phyloP scores from a whole-genome alignment of 768 basidiomycete genomes.

The Leccinellum luteum region DNA sequence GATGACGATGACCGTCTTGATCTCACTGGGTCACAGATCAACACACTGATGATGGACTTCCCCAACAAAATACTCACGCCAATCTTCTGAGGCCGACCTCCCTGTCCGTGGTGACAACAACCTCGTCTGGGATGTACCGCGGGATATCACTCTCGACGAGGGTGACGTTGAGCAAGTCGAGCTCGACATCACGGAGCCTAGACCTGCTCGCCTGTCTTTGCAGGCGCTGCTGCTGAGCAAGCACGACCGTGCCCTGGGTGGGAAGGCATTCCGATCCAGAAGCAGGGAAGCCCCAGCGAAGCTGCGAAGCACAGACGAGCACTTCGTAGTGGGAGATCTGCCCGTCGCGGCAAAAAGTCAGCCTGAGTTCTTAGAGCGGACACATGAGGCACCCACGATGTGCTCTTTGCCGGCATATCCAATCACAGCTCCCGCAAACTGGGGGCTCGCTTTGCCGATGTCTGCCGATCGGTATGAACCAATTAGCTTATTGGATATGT shows the following conservation, averaged over 20 bases:
- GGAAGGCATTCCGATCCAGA: slow-evolving; percentile 10
- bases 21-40: slow-evolving; percentile 26
- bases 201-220: not conserved
- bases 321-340: slow-evolving; percentile 35
- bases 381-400: slow-evolving; percentile 20
- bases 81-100: slow-evolving; percentile 22
- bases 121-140: slow-evolving; percentile 19
- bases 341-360: not conserved
- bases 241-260: slow-evolving; percentile 29
- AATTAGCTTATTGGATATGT: not conserved
- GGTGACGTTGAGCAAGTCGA: slow-evolving; percentile 25
- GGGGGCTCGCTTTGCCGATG: slow-evolving; percentile 33
- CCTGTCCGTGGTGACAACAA: slow-evolving; percentile 13
- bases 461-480: slow-evolving; percentile 18
- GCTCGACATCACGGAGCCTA: slow-evolving; percentile 4
- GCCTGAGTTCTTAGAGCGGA: not conserved
- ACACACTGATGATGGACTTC: not conserved
- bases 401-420: slow-evolving; percentile 35
- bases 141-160: slow-evolving; percentile 29
- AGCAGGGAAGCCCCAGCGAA: slow-evolving; percentile 30
- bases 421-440: slow-evolving; percentile 32
- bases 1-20: slow-evolving; percentile 42
- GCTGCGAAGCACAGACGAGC: slow-evolving; percentile 35
- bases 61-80: slow-evolving; percentile 22
- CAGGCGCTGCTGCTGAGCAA: slow-evolving; percentile 26